phyloP scores from a whole-genome alignment of 306 rosid genomes.

The Cucumis sativus region DNA sequence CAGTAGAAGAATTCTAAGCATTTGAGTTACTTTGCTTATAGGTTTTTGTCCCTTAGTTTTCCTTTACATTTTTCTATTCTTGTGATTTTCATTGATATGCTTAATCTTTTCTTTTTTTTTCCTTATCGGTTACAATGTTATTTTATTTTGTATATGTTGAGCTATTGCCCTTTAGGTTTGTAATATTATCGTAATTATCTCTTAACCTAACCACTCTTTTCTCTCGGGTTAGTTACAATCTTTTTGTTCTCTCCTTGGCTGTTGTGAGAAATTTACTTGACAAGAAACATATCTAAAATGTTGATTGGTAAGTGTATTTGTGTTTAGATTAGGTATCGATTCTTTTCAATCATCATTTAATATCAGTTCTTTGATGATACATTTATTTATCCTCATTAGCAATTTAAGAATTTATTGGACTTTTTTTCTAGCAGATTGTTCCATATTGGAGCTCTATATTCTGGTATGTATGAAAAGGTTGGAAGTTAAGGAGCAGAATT shows the following conservation, averaged over 20 bases:
- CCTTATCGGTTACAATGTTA: neutral
- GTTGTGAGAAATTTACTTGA: neutral
- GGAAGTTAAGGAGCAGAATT: conserved; percentile 71
- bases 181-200: neutral
- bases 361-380: too few species aligned
- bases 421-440: conserved; percentile 47
- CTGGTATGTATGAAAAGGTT: conserved; percentile 87
- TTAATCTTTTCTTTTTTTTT: neutral
- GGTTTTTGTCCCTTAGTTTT: neutral
- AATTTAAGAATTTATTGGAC: neutral
- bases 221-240: neutral
- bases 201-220: neutral
- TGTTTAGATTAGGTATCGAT: too few species aligned
- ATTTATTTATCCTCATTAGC: neutral
- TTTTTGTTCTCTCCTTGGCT: neutral
- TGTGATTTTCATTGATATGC: neutral
- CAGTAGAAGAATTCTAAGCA: neutral
- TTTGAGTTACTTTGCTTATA: neutral
- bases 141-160: neutral
- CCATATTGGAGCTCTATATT: conserved; percentile 70
- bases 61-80: neutral
- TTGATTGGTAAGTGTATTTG: too few species aligned
- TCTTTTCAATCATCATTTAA: too few species aligned
- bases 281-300: neutral
- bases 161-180: neutral